These are phyloP conservation scores for Capsicum pubescens DNA, from an alignment of 257 asterid species.

Conservation along the genomic window DNA sequence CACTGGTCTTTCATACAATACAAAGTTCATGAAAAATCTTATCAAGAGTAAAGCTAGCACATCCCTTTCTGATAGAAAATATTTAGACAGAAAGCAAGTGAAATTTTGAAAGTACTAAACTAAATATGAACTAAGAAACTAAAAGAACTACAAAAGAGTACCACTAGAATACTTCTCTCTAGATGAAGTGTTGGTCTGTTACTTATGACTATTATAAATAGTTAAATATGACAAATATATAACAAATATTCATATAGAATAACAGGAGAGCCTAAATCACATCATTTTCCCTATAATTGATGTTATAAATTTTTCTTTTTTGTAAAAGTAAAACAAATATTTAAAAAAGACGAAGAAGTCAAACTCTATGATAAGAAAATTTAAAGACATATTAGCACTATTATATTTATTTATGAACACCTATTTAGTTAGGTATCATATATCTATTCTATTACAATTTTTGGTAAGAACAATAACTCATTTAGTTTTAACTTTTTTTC, in stretches of 20 bases:
- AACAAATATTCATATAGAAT: not conserved
- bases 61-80: slow-evolving; percentile 17
- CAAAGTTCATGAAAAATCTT: not conserved
- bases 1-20: not conserved
- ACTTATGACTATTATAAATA: not conserved
- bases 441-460: not conserved
- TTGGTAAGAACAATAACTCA: not conserved
- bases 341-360: not conserved
- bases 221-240: not conserved
- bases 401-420: slow-evolving; percentile 21
- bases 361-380: slow-evolving; percentile 1
- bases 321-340: too few species aligned
- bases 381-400: not conserved
- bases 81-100: not conserved
- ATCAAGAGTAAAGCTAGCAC: not conserved
- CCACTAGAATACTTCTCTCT: not conserved
- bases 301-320: too few species aligned
- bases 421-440: not conserved
- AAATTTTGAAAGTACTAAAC: not conserved
- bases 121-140: not conserved
- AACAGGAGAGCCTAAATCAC: slow-evolving; percentile 12
- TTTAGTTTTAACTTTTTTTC: not conserved
- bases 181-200: not conserved
- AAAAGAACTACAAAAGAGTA: not conserved
- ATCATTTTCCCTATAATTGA: not conserved